A percentile compares a stretch with the other conserved stretches of the same genome.
phyloP scores from a whole-genome alignment of 352 stramenopile genomes.

The Phytopythium sindhum region DNA sequence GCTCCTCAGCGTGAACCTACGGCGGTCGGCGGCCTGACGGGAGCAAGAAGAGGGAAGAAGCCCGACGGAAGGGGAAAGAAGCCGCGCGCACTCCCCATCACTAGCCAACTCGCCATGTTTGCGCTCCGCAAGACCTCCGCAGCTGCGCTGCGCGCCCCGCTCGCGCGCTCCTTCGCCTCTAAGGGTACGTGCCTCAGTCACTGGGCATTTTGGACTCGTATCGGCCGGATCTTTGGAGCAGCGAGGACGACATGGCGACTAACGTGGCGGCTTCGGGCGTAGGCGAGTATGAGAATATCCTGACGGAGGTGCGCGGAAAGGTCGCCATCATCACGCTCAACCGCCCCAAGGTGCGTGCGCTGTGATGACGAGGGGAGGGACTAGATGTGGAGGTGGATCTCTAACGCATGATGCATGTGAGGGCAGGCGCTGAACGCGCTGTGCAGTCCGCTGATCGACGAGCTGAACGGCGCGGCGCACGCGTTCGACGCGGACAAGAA shows the following conservation, averaged over 20 bases:
- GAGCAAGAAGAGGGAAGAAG: too few relatives aligned
- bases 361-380: too few relatives aligned
- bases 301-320: slow-evolving; percentile 81
- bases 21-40: not conserved
- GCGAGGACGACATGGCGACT: slow-evolving; percentile 5
- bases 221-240: too few relatives aligned
- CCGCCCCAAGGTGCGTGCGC: slow-evolving; percentile 83
- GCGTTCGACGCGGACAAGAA: slow-evolving; percentile 92
- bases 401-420: too few relatives aligned
- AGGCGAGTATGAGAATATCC: slow-evolving; percentile 87
- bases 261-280: not conserved
- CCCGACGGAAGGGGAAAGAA: not conserved
- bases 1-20: not conserved
- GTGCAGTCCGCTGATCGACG: slow-evolving; percentile 92
- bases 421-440: slow-evolving; percentile 94
- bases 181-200: slow-evolving; percentile 30
- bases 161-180: slow-evolving; percentile 42
- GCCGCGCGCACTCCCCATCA: not conserved
- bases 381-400: too few relatives aligned
- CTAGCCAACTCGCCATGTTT: slow-evolving; percentile 33
- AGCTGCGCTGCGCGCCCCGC: slow-evolving; percentile 15
- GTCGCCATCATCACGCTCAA: slow-evolving; percentile 96
- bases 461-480: slow-evolving; percentile 93
- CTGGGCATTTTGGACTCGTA: not conserved
- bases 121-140: slow-evolving; percentile 31